Evolutionary conservation across 2,329 filamentous ascomycete genomes (phyloP).

Genomic region (Parafenestella ontariensis): DNA sequence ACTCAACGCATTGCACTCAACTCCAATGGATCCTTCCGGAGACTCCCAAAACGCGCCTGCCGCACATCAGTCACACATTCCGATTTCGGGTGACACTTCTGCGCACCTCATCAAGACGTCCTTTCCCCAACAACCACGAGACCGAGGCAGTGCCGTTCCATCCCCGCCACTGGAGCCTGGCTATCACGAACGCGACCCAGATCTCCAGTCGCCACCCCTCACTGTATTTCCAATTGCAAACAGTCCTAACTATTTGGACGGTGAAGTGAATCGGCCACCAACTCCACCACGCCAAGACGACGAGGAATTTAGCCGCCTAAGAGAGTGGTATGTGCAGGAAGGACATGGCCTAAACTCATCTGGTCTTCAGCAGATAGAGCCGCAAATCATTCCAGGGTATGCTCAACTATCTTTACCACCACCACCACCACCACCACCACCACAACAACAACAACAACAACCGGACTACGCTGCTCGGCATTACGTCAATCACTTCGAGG

Average conservation of each 20-base stretch:
- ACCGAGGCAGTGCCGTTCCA: constrained; percentile 1
- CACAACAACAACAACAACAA: background rate
- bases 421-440: no score
- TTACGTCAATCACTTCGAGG: background rate
- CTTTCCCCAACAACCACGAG: background rate
- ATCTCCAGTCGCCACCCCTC: no score
- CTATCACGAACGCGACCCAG: background rate
- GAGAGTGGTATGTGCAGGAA: background rate
- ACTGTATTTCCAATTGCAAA: background rate
- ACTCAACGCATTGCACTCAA: constrained; percentile 1
- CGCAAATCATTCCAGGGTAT: background rate
- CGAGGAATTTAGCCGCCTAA: background rate
- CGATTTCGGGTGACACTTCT: constrained; percentile 4
- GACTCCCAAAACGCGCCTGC: background rate
- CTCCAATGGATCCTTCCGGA: constrained; percentile 9
- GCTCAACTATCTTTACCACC: background rate
- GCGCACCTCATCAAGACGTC: background rate
- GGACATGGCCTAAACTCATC: background rate
- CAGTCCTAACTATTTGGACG: background rate
- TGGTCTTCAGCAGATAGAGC: background rate
- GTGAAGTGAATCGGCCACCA: background rate
- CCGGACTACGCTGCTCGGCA: background rate
- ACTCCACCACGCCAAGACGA: constrained; percentile 10
- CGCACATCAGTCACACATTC: background rate
- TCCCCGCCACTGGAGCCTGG: background rate